Conservation (phyloP, 1,284 basidiomycete species). For the Ceratobasidium sp. region DNA sequence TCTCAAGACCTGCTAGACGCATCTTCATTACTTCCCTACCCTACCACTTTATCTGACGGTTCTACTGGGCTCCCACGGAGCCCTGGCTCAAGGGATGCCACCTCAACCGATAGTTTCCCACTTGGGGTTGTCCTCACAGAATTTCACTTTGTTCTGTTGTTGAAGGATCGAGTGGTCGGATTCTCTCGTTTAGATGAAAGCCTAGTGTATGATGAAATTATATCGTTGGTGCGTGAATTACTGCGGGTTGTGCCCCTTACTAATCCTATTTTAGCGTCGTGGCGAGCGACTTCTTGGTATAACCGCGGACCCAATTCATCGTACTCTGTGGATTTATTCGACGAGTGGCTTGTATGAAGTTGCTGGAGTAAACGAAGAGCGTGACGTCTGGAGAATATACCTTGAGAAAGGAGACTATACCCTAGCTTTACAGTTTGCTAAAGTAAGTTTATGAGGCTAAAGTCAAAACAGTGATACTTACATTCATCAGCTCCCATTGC, state of each 20-base stretch:
- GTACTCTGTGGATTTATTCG: slow-evolving; percentile 96
- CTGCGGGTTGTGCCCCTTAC: slow-evolving; percentile 1
- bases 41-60: slow-evolving; percentile 50
- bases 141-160: slow-evolving; percentile 92
- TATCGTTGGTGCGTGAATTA: slow-evolving; percentile 73
- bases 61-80: slow-evolving; percentile 43
- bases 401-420: slow-evolving; percentile 83
- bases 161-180: slow-evolving; percentile 80
- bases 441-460: slow-evolving; percentile 60
- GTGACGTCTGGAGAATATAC: slow-evolving; percentile 95
- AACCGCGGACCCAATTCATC: slow-evolving; percentile 83
- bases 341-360: slow-evolving; percentile 91
- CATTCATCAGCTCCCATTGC: slow-evolving; percentile 73
- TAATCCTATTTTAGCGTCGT: slow-evolving; percentile 52
- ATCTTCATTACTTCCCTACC: slow-evolving; percentile 74
- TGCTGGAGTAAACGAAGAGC: slow-evolving; percentile 85
- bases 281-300: slow-evolving; percentile 75
- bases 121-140: slow-evolving; percentile 86
- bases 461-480: not conserved
- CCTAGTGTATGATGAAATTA: slow-evolving; percentile 82
- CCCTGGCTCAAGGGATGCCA: slow-evolving; percentile 47
- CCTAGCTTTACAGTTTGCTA: slow-evolving; percentile 81
- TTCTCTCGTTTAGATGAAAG: slow-evolving; percentile 85
- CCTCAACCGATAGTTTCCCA: slow-evolving; percentile 57
- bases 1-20: slow-evolving; percentile 83